phyloP scores from a whole-genome alignment of 768 basidiomycete species.

The Hemileccinum rubropunctum region DNA sequence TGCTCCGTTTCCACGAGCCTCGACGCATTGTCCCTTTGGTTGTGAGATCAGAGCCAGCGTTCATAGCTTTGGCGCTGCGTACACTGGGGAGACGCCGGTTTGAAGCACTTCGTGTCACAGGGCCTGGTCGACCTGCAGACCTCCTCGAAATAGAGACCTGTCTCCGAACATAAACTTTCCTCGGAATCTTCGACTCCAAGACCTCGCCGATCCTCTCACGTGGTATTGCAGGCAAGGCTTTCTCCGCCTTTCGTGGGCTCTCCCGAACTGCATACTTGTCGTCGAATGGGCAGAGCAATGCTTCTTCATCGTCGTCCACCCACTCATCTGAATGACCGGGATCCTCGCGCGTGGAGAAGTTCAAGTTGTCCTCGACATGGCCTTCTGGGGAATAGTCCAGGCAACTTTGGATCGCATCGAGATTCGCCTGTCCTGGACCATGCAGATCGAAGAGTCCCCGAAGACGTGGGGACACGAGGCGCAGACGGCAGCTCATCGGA shows the following conservation, averaged over 20 bases:
- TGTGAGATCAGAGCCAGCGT: not conserved
- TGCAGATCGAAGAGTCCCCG: constrained; percentile 30
- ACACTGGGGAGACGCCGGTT: constrained; percentile 13
- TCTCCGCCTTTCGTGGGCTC: constrained; percentile 10
- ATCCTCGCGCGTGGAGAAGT: constrained; percentile 8
- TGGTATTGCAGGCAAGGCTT: constrained; percentile 14
- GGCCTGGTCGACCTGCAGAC: not conserved
- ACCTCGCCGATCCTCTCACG: not conserved
- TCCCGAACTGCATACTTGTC: constrained; percentile 18
- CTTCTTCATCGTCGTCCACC: constrained; percentile 27
- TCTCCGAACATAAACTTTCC: constrained; percentile 14
- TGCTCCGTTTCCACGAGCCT: constrained; percentile 26
- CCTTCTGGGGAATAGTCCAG: constrained; percentile 24
- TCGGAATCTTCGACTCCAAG: constrained; percentile 20
- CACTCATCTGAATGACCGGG: constrained; percentile 14
- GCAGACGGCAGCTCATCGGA: constrained; percentile 14
- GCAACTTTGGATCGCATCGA: constrained; percentile 22
- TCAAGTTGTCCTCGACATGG: not conserved
- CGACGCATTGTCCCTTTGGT: constrained; percentile 24
- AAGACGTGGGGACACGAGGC: constrained; percentile 25
- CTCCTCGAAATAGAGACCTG: constrained; percentile 16
- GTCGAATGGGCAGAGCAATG: constrained; percentile 23
- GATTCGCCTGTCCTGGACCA: constrained; percentile 25
- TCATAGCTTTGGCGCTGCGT: constrained; percentile 14
- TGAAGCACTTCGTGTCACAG: constrained; percentile 9